phyloP scores from a whole-genome alignment of 306 rosid species.

The Trichosanthes cucumerina region DNA sequence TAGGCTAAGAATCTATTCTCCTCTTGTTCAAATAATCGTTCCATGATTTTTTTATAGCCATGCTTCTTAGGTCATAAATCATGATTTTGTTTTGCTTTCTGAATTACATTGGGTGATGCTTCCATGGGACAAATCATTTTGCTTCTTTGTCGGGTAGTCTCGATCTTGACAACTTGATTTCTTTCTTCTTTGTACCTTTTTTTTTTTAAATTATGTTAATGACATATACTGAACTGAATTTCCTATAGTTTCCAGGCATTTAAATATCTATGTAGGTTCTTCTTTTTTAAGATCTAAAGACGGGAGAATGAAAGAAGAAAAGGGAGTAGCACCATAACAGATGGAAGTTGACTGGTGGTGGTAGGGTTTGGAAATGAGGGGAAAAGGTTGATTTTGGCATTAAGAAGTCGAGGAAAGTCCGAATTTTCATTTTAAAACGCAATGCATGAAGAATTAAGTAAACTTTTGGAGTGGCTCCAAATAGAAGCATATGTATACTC shows the following conservation, averaged over 20 bases:
- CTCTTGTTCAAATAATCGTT: background rate
- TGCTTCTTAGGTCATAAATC: background rate
- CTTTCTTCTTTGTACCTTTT: background rate
- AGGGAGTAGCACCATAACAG: background rate
- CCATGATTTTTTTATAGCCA: background rate
- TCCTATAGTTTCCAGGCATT: background rate
- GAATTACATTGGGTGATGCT: background rate
- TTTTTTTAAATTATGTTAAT: too few relatives aligned
- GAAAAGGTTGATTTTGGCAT: background rate
- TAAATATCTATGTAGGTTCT: background rate
- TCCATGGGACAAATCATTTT: background rate
- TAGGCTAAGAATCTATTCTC: background rate
- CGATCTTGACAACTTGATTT: background rate
- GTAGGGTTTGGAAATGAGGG: background rate
- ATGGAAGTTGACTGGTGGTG: background rate
- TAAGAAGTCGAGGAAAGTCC: background rate
- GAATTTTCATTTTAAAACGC: background rate
- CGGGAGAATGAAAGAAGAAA: background rate
- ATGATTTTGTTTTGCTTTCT: background rate
- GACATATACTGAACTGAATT: background rate
- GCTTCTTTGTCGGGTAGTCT: background rate
- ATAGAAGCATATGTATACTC: background rate
- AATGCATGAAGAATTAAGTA: background rate
- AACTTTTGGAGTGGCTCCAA: background rate
- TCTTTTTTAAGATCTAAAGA: background rate